Base-by-base conservation (phyloP, 1,139 yeast genomes). In the Saccharomycopsis crataegensis region DNA sequence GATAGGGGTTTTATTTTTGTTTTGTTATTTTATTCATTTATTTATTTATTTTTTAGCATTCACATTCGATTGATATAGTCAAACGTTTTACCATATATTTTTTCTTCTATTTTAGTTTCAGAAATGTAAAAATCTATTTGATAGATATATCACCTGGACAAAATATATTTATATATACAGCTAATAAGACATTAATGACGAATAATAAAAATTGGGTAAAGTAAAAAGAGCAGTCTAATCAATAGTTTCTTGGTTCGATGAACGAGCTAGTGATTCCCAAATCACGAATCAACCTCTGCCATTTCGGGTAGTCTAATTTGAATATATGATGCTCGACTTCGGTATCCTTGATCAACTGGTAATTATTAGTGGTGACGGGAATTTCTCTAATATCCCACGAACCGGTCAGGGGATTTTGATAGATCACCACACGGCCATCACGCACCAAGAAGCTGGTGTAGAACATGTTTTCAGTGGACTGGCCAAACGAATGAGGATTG, bases 391-490 rank as follows among this genome's bases (percentile, higher is more conserved):
- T 17, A 65, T 56, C 22, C 61, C 57, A 51, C 66, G 66, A 54
- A 64, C 59, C 56, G 62, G 70, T 1, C 1, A 79, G 86, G 44
- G 77, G 70, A 1, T 72, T 74, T 61, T 77, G 81, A 44, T 67
- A 68, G 41, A 89, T 62, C 43, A 73, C 70, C 36, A 89, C 67
- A 60, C 75, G 79, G 1, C 88, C 91, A 62, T 87, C 95, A 62
- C 83, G 79, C 4, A 89, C 78, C 50, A 91, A 70, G 63, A 90
- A 90, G 65, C 96, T 86, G 1, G 87, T 76, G 63, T 83, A 86
- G 64, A 90, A 91, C 60, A 91, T 69, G 64, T 88, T 89, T 64
- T 91, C 97, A 5, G 90, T 81, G 4, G 93, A 79, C 64, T 86
- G 91, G 1, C 86, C 75, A 67, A 85, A 91, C 6, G 93, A 83